Evolutionary conservation across 306 rosid genomes (phyloP).

Genomic region (Quercus cerris): DNA sequence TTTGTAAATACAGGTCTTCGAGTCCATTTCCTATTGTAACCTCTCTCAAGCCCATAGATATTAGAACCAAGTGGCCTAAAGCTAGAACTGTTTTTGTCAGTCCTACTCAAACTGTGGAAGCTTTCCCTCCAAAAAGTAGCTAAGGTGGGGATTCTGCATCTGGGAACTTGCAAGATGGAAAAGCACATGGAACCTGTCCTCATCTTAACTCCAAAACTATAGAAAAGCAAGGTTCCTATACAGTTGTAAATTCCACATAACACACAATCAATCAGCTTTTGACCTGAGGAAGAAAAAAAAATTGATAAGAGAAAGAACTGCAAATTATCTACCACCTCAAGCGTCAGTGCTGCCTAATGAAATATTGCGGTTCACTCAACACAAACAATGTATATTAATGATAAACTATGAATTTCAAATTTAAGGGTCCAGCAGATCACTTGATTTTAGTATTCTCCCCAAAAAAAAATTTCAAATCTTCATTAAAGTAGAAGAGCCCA

Average conservation of each 20-base stretch:
- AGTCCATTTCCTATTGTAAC: slow-evolving; percentile 63
- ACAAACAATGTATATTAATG: not conserved
- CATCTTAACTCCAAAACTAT: slow-evolving; percentile 44
- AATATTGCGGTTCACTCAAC: not conserved
- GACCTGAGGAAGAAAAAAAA: slow-evolving; percentile 42
- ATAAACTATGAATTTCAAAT: not conserved
- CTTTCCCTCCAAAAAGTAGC: slow-evolving; percentile 56
- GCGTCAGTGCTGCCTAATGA: not conserved
- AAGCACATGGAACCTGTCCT: slow-evolving; percentile 56
- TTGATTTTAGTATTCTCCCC: not conserved
- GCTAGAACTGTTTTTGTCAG: slow-evolving; percentile 34
- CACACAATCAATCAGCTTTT: slow-evolving; percentile 23
- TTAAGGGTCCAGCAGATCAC: not conserved
- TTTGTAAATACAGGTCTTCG: slow-evolving; percentile 63
- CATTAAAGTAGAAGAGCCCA: slow-evolving; percentile 6
- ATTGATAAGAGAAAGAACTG: not conserved
- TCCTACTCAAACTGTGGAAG: slow-evolving; percentile 43
- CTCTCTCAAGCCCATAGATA: slow-evolving; percentile 52
- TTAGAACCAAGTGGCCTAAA: slow-evolving; percentile 23
- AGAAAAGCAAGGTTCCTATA: slow-evolving; percentile 6
- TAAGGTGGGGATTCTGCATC: slow-evolving; percentile 54
- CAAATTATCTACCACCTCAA: not conserved
- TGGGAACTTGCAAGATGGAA: slow-evolving; percentile 66
- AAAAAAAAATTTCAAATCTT: not conserved
- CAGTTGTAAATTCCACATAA: slow-evolving; percentile 25